phyloP scores from a whole-genome alignment of 2,329 filamentous ascomycete genomes.

The Ophiostoma sp. region DNA sequence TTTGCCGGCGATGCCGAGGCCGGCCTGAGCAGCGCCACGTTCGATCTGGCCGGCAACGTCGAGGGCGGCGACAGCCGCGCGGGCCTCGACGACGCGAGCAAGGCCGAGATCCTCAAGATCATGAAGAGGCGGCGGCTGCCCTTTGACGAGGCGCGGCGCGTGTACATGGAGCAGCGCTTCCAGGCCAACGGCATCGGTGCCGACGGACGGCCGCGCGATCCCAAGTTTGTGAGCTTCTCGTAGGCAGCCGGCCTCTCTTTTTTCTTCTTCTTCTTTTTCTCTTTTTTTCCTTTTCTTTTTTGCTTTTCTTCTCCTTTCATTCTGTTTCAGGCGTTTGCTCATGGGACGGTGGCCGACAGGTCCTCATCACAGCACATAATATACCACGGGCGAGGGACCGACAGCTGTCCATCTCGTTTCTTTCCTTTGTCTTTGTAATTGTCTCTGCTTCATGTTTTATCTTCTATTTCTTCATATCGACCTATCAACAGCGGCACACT shows the following conservation, averaged over 20 bases:
- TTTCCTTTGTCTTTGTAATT: neutral
- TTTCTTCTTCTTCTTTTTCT: constrained; percentile 3
- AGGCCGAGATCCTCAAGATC: constrained; percentile 76
- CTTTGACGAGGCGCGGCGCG: constrained; percentile 85
- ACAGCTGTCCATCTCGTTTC: neutral
- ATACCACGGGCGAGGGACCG: neutral
- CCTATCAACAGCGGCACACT: neutral
- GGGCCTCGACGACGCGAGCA: constrained; percentile 74
- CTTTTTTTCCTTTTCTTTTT: neutral
- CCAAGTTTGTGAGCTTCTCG: constrained; percentile 92
- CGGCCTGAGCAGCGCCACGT: constrained; percentile 75
- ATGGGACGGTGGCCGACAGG: neutral
- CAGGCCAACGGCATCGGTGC: constrained; percentile 80
- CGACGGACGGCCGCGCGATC: constrained; percentile 82
- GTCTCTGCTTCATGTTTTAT: neutral
- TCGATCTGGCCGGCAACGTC: constrained; percentile 77
- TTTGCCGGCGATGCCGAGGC: constrained; percentile 85
- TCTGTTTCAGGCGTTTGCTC: constrained; percentile 14
- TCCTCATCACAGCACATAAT: neutral
- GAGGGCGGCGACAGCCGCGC: constrained; percentile 70
- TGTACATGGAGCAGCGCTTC: constrained; percentile 82
- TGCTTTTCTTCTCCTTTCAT: neutral
- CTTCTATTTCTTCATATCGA: neutral
- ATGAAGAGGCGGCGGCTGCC: constrained; percentile 80
- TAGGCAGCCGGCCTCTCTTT: constrained; percentile 35